Conservation (phyloP, 805 yeast species). For the Spathaspora girioi region DNA sequence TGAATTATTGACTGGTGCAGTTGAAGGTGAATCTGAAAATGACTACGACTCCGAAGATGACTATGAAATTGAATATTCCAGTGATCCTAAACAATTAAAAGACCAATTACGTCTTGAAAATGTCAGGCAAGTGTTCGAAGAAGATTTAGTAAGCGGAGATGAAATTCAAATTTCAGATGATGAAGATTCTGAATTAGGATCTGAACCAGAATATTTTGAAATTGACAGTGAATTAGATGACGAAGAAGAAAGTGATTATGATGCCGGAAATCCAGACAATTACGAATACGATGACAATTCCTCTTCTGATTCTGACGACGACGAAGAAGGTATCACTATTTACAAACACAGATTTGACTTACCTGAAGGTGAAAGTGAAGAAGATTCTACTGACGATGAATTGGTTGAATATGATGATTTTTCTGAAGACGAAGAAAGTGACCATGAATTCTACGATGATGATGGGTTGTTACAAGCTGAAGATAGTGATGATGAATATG, state of each 20-base stretch:
- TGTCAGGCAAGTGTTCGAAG: conserved; percentile 33
- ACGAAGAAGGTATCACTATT: conserved; percentile 40
- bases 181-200: conserved; percentile 19
- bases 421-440: conserved; percentile 12
- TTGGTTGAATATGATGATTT: conserved; percentile 17
- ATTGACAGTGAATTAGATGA: conserved; percentile 29
- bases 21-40: background rate
- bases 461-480: conserved; percentile 23
- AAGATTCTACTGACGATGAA: conserved; percentile 24
- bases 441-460: conserved; percentile 10
- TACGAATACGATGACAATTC: conserved; percentile 18
- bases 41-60: conserved; percentile 6
- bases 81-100: conserved; percentile 24
- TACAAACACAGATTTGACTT: conserved; percentile 39
- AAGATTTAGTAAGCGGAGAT: conserved; percentile 27
- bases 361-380: conserved; percentile 36
- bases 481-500: conserved; percentile 30
- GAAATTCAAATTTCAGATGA: conserved; percentile 19
- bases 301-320: conserved; percentile 23
- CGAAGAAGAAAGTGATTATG: conserved; percentile 11
- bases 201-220: conserved; percentile 26
- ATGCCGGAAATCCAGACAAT: conserved; percentile 18
- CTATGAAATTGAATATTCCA: conserved; percentile 19
- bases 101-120: conserved; percentile 34
- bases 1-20: conserved; percentile 7